Evolutionary conservation across 371 early-diverging fungal species (phyloP).

Genomic region (Mucor irregularis): DNA sequence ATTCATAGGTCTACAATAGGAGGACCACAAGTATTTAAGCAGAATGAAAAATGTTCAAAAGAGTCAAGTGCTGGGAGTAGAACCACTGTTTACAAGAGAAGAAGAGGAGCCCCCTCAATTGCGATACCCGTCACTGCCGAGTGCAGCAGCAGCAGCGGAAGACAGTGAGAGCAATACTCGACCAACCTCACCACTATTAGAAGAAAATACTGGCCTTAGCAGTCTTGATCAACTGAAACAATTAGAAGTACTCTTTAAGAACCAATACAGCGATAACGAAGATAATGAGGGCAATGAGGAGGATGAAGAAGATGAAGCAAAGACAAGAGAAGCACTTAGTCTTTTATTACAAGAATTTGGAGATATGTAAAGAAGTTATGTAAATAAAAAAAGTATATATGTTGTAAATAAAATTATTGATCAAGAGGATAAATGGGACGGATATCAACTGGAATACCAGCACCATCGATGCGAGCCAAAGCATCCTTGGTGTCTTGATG

Average conservation of each 20-base stretch:
- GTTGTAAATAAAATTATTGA: slow-evolving; percentile 2
- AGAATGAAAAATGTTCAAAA: slow-evolving; percentile 13
- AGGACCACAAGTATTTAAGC: slow-evolving; percentile 4
- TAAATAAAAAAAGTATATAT: not conserved
- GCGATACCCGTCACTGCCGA: no score
- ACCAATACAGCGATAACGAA: not conserved
- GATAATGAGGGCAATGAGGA: not conserved
- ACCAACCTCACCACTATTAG: no score
- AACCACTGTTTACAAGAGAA: slow-evolving; percentile 5
- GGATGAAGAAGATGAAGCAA: slow-evolving; percentile 18
- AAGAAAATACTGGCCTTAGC: no score
- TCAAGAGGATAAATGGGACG: slow-evolving; percentile 49
- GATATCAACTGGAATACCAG: slow-evolving; percentile 54
- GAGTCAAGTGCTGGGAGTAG: not conserved
- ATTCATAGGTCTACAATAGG: not conserved
- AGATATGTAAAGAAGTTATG: no score
- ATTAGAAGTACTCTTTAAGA: not conserved
- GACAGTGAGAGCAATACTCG: no score
- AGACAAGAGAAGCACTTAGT: slow-evolving; percentile 16
- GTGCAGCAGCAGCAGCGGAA: no score
- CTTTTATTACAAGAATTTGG: slow-evolving; percentile 24
- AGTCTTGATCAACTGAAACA: no score
- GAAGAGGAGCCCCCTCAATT: not conserved
- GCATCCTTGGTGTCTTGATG: slow-evolving; percentile 51
- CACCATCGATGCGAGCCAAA: slow-evolving; percentile 55